Evolutionary conservation across 2,329 filamentous ascomycete species (phyloP), one percentile per base, ranked within the genome.

Genomic region (Epichloe hybrida): DNA sequence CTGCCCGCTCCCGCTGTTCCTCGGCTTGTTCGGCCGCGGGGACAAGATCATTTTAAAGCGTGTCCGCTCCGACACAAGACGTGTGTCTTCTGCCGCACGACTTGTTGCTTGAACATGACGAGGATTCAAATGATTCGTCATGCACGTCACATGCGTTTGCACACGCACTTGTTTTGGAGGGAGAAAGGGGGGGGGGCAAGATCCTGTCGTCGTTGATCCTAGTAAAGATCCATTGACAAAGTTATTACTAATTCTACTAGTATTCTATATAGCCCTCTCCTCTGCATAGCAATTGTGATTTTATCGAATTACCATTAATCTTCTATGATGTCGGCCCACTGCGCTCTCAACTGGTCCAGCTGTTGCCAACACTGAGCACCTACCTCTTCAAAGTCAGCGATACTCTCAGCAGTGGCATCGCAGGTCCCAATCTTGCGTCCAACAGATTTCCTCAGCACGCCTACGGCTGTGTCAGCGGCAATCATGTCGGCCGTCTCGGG

Each of bases 321-420:
- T 4, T 31, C 27, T 6, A 64, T 46, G 47, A 63, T 60, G n/a
- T 57, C 67, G 63, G 79, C 82, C 88, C 83, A 89, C 59, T 77
- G 71, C 27, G 62, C 64, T 58, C 88, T 74, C 69, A 94, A 64
- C 57, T 70, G 72, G 71, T 93, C 88, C 75, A 93, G 83, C 66
- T 80, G 72, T 53, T 62, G 72, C 86, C 86, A 91, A 55, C 75
- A 80, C 57, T 71, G 63, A 7, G 69, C 73, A 0, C 83, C 85
- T 31, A 76, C 60, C 54, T 73, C 71, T 64, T 85, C 77, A 60
- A 90, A 88, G 54, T 77, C 70, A 36, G 72, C 70, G 50, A 75
- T 72, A 44, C 72, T 73, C 61, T 86, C 80, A 54, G 74, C 66
- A 0, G 81, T 89, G 45, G 82, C 67, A 49, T 83, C 73, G 23